Base-by-base conservation (phyloP, 2,329 filamentous ascomycete genomes). In the Fusarium nygamai region DNA sequence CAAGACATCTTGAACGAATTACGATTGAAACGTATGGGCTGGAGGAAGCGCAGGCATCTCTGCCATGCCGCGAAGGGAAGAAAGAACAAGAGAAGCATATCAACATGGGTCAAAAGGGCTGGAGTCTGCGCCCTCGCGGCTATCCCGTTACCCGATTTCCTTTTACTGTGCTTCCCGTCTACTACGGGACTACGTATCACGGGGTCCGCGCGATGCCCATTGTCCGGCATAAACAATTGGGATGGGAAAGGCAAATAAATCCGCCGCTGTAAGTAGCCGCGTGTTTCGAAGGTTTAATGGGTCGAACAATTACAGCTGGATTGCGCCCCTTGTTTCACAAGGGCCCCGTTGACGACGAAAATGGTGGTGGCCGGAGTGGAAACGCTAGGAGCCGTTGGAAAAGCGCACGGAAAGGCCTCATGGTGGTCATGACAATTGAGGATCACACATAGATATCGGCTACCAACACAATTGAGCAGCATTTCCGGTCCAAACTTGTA, bases 271-370 rank as follows among this genome's bases (percentile, higher is more conserved):
- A 71, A 39, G 61, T 60, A 78, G 67, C 74, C 74, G 76, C 64
- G 69, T 76, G 74, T 75, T 78, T 76, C 74, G 68, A 76, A 67
- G 47, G 43, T 73, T 67, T 38, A 43, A 75, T 67, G 71, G 67
- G 51, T 36, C 61, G 65, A 71, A 71, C 67, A 66, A 73, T 54
- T 73, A 71, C 71, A 74, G 65, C 60, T 72, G 63, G 62, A 57
- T 59, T 64, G 72, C 46, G 63, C 67, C 70, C 73, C 63, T 67
- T 71, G 76, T 78, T 78, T 78, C 76, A 76, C 57, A 67, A 65
- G 54, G 61, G 47, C 60, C 64, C 56, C 61, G 68, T 66, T 74
- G 56, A 66, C 61, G 68, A 71, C 54, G 56, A 67, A 62, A 58
- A 71, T 51, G 67, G 75, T 73, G 64, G 67, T 73, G 67, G 53